A percentile compares a stretch with the other conserved stretches of the same genome.
phyloP scores from a whole-genome alignment of 1,284 basidiomycete genomes.

The Psilocybe mexicana region DNA sequence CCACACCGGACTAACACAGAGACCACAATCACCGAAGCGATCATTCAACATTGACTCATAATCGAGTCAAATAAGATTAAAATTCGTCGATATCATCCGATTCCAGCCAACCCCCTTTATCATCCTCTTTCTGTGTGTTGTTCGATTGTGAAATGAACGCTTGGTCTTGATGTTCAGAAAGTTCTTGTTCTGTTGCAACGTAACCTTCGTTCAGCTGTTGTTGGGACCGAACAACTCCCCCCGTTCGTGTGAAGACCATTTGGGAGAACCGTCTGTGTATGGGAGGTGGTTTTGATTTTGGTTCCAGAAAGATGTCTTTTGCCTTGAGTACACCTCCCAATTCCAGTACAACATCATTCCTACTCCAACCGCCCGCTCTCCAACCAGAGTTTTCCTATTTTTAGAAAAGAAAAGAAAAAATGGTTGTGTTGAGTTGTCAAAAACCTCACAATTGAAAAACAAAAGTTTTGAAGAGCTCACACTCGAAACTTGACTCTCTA shows the following conservation, averaged over 20 bases:
- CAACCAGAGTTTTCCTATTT: constrained; percentile 22
- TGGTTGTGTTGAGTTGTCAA: not conserved
- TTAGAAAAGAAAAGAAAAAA: not conserved
- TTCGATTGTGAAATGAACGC: constrained; percentile 7
- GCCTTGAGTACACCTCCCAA: constrained; percentile 62
- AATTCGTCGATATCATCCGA: constrained; percentile 71
- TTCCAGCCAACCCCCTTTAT: constrained; percentile 58
- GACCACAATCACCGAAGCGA: constrained; percentile 13
- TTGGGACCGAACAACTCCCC: constrained; percentile 31
- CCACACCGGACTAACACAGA: constrained; percentile 8
- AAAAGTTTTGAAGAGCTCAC: constrained; percentile 17
- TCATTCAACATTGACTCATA: not conserved
- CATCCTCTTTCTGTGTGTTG: constrained; percentile 9
- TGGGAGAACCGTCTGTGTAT: constrained; percentile 57
- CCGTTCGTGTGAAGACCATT: constrained; percentile 44
- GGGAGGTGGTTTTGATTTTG: constrained; percentile 34
- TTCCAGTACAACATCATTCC: constrained; percentile 53
- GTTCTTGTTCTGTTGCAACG: constrained; percentile 27
- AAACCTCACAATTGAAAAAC: not conserved
- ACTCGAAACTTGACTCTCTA: constrained; percentile 27
- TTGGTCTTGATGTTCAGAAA: constrained; percentile 24
- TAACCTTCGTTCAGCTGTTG: constrained; percentile 40
- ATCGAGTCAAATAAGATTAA: not conserved
- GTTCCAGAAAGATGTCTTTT: constrained; percentile 24
- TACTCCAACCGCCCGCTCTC: constrained; percentile 52